Conservation (phyloP, 1,284 basidiomycete genomes). For the Malassezia caprae region DNA sequence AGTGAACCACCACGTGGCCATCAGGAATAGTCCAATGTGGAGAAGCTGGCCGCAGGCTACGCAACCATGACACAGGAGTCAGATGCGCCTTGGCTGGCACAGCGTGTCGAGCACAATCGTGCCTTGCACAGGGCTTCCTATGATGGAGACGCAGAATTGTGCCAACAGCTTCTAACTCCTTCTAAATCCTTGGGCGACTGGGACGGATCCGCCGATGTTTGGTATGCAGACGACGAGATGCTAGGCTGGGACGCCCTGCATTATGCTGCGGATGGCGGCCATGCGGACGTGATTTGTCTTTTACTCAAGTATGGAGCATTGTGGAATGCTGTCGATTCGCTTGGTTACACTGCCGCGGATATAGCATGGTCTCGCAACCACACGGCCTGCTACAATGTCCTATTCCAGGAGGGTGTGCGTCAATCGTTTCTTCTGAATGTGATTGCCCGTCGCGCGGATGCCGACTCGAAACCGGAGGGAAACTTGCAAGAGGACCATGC, state of each 20-base stretch:
- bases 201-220: constrained; percentile 68
- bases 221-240: constrained; percentile 65
- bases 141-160: constrained; percentile 19
- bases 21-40: background rate
- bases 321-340: constrained; percentile 59
- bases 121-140: constrained; percentile 29
- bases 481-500: constrained; percentile 35
- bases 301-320: constrained; percentile 73
- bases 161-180: constrained; percentile 21
- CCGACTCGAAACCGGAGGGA: constrained; percentile 19
- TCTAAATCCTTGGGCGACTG: constrained; percentile 46
- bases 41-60: background rate
- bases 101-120: constrained; percentile 27
- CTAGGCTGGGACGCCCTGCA: constrained; percentile 67
- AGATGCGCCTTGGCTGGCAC: background rate
- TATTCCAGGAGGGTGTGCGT: constrained; percentile 49
- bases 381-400: constrained; percentile 22
- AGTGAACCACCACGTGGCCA: constrained; percentile 2
- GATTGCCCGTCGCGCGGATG: constrained; percentile 29
- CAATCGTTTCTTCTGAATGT: constrained; percentile 30
- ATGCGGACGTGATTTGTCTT: constrained; percentile 57
- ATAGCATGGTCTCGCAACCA: constrained; percentile 40
- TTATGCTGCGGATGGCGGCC: constrained; percentile 70
- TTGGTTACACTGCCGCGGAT: constrained; percentile 40
- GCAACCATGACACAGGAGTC: background rate